Base-by-base conservation (phyloP, 2,329 filamentous ascomycete species). In the Ophiocordyceps camponoti-saundersi region DNA sequence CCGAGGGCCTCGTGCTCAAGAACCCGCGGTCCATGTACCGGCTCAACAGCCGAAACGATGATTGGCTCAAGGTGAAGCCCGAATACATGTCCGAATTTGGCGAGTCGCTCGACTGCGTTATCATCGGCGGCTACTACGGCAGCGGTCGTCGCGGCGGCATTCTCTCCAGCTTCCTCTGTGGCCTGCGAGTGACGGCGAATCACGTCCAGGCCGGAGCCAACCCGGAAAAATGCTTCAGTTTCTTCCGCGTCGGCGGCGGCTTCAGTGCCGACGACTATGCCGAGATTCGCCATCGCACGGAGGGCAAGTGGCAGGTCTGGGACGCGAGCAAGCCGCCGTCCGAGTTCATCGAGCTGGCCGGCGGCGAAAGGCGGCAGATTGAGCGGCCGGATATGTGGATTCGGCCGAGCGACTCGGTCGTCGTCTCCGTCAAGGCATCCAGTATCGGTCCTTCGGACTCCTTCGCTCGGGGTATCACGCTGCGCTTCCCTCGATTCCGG, bases 11-110 rank as follows among this genome's bases (percentile, higher is more conserved):
- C 1, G 88, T 98, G 0, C 67, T 96, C 46, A 98, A 98, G 67
- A 96, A 95, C 52, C 92, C 92, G 8, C 74, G 82, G 6, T 94
- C 89, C 0, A 74, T 78, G 57, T 98, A 98, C 60, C 75, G 79
- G 7, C 72, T 96, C 11, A 95, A 94, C 57, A 85, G 86, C 53
- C 82, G 92, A 44, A 92, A 93, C 56, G 85, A 94, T 55, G 86
- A 95, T 62, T 98, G 92, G 92, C 82, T 95, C 65, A 98, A 98
- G 61, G 89, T 98, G 10, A 98, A 98, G 57, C 92, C 92, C 1
- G 92, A 98, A 53, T 98, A 98, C 62, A 95, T 96, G 89, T 81
- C 81, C 2, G 90, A 95, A 51, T 95, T 92, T 60, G 92, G 92
- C 50, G 90, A 96, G 63, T 86, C 83, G 0, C 76, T 98, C 3